A percentile compares a stretch with the other conserved stretches of the same genome.
phyloP scores from a whole-genome alignment of 495 filamentous ascomycete genomes.

The Thozetella sp. region DNA sequence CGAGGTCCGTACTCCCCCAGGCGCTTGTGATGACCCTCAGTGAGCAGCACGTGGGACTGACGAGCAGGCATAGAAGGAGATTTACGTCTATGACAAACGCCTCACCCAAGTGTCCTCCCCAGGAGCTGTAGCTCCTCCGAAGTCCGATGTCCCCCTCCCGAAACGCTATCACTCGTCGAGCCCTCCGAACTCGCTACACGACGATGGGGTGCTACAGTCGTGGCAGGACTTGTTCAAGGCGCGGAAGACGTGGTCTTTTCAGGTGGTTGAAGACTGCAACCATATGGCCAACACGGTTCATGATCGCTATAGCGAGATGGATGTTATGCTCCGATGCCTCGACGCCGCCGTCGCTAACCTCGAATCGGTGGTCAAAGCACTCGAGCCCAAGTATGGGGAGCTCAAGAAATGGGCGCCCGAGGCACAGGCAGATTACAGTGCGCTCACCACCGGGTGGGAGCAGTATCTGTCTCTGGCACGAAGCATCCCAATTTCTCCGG shows the following conservation, averaged over 20 bases:
- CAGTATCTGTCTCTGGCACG: slow-evolving; percentile 62
- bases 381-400: slow-evolving; percentile 75
- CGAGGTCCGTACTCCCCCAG: slow-evolving; percentile 60
- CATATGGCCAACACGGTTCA: slow-evolving; percentile 52
- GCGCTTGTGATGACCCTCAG: neutral
- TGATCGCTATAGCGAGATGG: slow-evolving; percentile 62
- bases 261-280: slow-evolving; percentile 64
- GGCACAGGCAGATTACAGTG: slow-evolving; percentile 69
- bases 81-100: slow-evolving; percentile 84
- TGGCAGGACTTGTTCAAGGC: slow-evolving; percentile 82
- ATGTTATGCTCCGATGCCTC: slow-evolving; percentile 71
- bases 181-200: slow-evolving; percentile 73
- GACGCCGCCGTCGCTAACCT: slow-evolving; percentile 82
- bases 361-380: slow-evolving; percentile 69
- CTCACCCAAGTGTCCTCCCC: slow-evolving; percentile 53
- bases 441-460: slow-evolving; percentile 69
- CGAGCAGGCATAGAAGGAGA: slow-evolving; percentile 63
- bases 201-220: slow-evolving; percentile 72
- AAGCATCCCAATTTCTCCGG: slow-evolving; percentile 54
- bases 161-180: slow-evolving; percentile 56
- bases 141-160: slow-evolving; percentile 57
- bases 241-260: slow-evolving; percentile 73
- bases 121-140: slow-evolving; percentile 30
- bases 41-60: slow-evolving; percentile 10
- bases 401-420: slow-evolving; percentile 73